Conservation (phyloP, 345 rosid species). For the sweet orange (Citrus sinensis) region DNA sequence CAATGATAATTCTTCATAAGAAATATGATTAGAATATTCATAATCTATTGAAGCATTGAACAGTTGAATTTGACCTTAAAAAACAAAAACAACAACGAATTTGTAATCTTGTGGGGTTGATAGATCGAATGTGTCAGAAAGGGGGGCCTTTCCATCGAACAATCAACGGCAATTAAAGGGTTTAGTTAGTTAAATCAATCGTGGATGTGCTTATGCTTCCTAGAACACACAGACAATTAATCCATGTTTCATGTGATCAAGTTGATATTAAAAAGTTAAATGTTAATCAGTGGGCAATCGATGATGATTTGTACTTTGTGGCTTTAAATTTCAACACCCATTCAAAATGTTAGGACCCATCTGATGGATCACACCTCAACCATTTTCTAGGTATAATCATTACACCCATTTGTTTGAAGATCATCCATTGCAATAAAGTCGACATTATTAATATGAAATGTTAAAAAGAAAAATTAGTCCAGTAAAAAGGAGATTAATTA, state of each 20-base stretch:
- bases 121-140: not conserved
- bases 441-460: not conserved
- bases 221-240: not conserved
- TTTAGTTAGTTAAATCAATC: not conserved
- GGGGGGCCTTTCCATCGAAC: not conserved
- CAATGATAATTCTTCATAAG: too few species aligned
- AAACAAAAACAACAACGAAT: too few species aligned
- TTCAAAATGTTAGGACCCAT: constrained; percentile 8
- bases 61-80: too few species aligned
- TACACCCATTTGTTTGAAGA: constrained; percentile 17
- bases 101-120: not conserved
- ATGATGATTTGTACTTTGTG: constrained; percentile 10
- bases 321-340: not conserved
- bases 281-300: constrained; percentile 18
- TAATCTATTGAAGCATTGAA: too few species aligned
- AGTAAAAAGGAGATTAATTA: not conserved
- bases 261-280: not conserved
- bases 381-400: constrained; percentile 18
- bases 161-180: not conserved
- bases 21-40: too few species aligned
- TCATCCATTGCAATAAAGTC: not conserved
- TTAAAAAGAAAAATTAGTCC: not conserved
- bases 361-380: constrained; percentile 17
- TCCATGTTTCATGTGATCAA: not conserved
- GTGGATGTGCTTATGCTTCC: not conserved